Evolutionary conservation across 106 monocot species (phyloP), one percentile per base, ranked within the genome.

Genomic region (Apostasia shenzhenica): DNA sequence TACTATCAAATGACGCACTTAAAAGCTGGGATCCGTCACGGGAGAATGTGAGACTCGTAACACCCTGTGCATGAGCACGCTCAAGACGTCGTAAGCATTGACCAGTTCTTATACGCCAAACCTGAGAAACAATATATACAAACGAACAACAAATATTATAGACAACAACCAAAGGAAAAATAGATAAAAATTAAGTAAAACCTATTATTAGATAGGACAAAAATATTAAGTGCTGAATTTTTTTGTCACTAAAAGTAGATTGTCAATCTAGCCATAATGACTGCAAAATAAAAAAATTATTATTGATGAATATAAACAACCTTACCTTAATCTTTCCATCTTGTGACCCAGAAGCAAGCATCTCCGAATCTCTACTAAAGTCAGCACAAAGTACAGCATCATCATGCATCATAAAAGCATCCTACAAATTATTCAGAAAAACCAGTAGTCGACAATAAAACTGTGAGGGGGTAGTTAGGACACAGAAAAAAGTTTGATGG

Each of bases 371-470:
- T 76, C 89, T 82, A 79, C 92, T 97, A 69, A 97, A 92, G 71
- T 97, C 97, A 78, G 83, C 81, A 79, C 87, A 97, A 67, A 97
- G 87, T 50, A 97, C 92, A 63, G 92, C 81, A 74, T 89, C 92
- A 62, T 97, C 97, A 76, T 97, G 97, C 82, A 92, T 86, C 97
- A 97, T 97, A 68, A 92, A 97, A 68, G 81, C 77, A 75, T 97
- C 97, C 97, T 92, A 87, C 67, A 91, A 40, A 37, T 41, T 62
- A 47, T 46, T 68, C 2, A 68, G 2, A 3, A 53, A 67, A 37
- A 13, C 5, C 55, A 40, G 3, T 11, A n/a, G 41, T 11, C 6
- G 38, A 58, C 6, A 14, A 14, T 13, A 14, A 58, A 58, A 11
- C n/a, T 58, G 14, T 14, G n/a, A 37, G n/a, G 5, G 14, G 8